Percentiles rank a stretch among this genome's conserved stretches.
Conservation (phyloP, 2,329 filamentous ascomycete genomes). For the Curvularia spicifera region DNA sequence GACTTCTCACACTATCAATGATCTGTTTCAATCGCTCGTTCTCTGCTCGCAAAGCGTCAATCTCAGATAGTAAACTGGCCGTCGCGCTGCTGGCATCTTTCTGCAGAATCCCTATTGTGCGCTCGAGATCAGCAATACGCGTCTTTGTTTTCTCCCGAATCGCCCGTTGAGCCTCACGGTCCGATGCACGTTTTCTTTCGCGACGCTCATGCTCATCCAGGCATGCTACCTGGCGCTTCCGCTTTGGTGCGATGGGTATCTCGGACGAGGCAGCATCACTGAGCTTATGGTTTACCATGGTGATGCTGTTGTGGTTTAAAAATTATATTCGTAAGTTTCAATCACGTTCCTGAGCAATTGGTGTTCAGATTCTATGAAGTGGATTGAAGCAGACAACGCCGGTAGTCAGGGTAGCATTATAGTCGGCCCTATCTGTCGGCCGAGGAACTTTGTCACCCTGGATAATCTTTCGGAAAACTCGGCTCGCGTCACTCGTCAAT, state of each 20-base stretch:
- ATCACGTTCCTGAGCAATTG: neutral
- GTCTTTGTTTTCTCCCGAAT: constrained; percentile 48
- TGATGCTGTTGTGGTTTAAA: constrained; percentile 12
- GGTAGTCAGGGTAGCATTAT: neutral
- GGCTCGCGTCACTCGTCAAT: neutral
- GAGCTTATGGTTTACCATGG: constrained; percentile 23
- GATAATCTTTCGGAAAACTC: neutral
- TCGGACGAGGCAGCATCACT: constrained; percentile 33
- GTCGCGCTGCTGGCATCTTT: constrained; percentile 45
- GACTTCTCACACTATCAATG: constrained; percentile 45
- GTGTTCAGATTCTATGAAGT: neutral
- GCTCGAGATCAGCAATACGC: constrained; percentile 47
- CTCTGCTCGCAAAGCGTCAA: constrained; percentile 40
- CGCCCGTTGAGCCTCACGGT: constrained; percentile 46
- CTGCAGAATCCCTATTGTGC: constrained; percentile 45
- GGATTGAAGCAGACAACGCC: neutral
- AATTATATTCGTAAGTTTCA: neutral
- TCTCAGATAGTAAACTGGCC: constrained; percentile 40
- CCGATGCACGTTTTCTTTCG: constrained; percentile 46
- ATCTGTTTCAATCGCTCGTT: constrained; percentile 44
- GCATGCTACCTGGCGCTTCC: constrained; percentile 40
- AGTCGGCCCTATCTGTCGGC: neutral
- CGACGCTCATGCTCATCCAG: constrained; percentile 39
- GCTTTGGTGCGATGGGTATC: constrained; percentile 38
- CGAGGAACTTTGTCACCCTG: neutral